A percentile compares a stretch with the other conserved stretches of the same genome.
Conservation (phyloP, 306 rosid genomes). For the Fagus crenata region DNA sequence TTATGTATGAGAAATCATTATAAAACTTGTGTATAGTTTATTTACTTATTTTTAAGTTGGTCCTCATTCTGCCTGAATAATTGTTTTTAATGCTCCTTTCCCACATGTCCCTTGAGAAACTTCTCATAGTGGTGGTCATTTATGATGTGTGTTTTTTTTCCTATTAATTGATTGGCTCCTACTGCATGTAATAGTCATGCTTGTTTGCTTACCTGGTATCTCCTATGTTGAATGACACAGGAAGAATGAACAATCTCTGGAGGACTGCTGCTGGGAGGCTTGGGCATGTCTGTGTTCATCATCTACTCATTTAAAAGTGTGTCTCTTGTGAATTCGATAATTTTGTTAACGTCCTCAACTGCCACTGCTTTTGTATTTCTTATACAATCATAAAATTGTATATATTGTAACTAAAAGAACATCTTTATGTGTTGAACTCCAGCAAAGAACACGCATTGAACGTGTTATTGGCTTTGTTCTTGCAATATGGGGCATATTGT, state of each 20-base stretch:
- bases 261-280: slow-evolving; percentile 98
- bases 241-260: slow-evolving; percentile 61
- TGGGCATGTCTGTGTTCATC: slow-evolving; percentile 96
- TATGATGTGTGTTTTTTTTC: no score
- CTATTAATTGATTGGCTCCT: slow-evolving; percentile 22
- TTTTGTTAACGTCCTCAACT: slow-evolving; percentile 12
- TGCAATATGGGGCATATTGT: slow-evolving; percentile 96
- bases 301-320: slow-evolving; percentile 82
- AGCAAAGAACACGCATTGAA: slow-evolving; percentile 87
- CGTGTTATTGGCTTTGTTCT: slow-evolving; percentile 90
- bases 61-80: no score
- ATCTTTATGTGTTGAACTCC: slow-evolving; percentile 33
- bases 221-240: slow-evolving; percentile 37
- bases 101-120: no score
- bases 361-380: slow-evolving; percentile 10
- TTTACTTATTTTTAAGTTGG: no score
- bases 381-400: slow-evolving; percentile 20
- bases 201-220: slow-evolving; percentile 37
- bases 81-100: no score
- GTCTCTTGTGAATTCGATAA: slow-evolving; percentile 30
- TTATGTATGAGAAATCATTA: no score
- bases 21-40: no score
- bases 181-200: slow-evolving; percentile 24
- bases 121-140: no score
- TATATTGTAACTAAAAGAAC: slow-evolving; percentile 18